These are phyloP conservation scores for Gamarada debralockiae DNA, from an alignment of 495 filamentous ascomycete genomes.

Conservation along the genomic window DNA sequence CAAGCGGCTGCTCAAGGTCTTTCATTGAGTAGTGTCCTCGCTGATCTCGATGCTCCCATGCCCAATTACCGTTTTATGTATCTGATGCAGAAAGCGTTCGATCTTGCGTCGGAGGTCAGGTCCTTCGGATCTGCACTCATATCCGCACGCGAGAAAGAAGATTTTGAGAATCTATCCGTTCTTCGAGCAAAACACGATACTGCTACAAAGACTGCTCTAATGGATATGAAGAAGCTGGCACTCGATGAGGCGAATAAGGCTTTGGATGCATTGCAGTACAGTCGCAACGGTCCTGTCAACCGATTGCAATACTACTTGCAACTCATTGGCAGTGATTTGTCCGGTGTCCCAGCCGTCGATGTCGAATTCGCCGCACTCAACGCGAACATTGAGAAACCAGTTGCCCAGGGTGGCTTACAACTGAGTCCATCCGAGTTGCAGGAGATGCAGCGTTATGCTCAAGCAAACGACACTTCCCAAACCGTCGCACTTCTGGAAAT, in stretches of 20 bases:
- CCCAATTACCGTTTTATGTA: constrained; percentile 34
- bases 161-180: constrained; percentile 20
- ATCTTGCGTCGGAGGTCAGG: constrained; percentile 29
- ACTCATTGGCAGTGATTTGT: neutral
- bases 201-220: constrained; percentile 6
- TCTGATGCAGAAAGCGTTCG: constrained; percentile 28
- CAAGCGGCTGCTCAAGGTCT: constrained; percentile 20
- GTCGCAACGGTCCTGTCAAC: constrained; percentile 2
- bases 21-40: constrained; percentile 10
- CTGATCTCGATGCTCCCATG: constrained; percentile 25
- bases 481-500: no score
- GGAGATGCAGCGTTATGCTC: no score
- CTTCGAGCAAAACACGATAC: constrained; percentile 15
- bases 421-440: neutral
- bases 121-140: constrained; percentile 15
- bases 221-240: constrained; percentile 15
- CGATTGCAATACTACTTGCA: neutral
- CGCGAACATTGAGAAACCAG: neutral
- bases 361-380: neutral
- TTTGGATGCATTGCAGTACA: constrained; percentile 17
- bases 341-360: neutral
- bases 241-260: constrained; percentile 11
- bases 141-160: constrained; percentile 21
- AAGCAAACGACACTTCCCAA: no score
- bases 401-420: neutral